Base-by-base conservation (phyloP, 306 rosid species). In the Macrotyloma uniflorum region DNA sequence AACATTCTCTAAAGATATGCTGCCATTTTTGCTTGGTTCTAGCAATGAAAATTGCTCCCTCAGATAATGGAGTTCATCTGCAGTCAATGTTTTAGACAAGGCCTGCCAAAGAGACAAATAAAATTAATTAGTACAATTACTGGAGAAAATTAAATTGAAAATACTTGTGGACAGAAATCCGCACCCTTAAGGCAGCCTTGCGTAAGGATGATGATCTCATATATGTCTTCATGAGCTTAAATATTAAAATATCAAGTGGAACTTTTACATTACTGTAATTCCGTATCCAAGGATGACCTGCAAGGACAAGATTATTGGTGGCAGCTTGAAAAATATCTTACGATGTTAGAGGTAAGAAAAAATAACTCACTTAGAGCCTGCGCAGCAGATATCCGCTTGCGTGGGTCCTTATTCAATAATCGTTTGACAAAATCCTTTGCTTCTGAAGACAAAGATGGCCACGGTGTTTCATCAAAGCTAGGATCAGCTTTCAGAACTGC, bases 221-320 rank as follows among this genome's bases (percentile, higher is more conserved):
- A 72, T 93, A 93, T 76, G 75, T 68, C 89, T 88, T 96, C 97
- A 91, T 90, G 73, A 96, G 94, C 81, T 88, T 93, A 77, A 96
- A 93, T 82, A 89, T 84, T 81, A 91, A 83, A 83, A 90, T 86
- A 86, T 96, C 99, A 14, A 96, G 91, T 10, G 98, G 96, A 74
- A 91, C 92, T 80, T 86, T 93, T 57, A 89, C 88, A 15, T 84
- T 79, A 62, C 79, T 86, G 87, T 93, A 79, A 83, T 85, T 87
- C 63, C 94, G 86, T 74, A 91, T 87, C 99, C 99, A 96, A 80
- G 94, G 96, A 83, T 96, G 99, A 88, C 99, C 99, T 96, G 96
- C 80, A 85, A 82, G 65, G 33, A 82, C 57, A 83, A 72, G n/a
- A 78, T 85, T 67, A 71, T 63, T 57, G 62, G 53, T 47, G 55